Percentiles rank a stretch among this genome's conserved stretches.
phyloP scores from a whole-genome alignment of 805 yeast genomes.

The Starmerella powellii region DNA sequence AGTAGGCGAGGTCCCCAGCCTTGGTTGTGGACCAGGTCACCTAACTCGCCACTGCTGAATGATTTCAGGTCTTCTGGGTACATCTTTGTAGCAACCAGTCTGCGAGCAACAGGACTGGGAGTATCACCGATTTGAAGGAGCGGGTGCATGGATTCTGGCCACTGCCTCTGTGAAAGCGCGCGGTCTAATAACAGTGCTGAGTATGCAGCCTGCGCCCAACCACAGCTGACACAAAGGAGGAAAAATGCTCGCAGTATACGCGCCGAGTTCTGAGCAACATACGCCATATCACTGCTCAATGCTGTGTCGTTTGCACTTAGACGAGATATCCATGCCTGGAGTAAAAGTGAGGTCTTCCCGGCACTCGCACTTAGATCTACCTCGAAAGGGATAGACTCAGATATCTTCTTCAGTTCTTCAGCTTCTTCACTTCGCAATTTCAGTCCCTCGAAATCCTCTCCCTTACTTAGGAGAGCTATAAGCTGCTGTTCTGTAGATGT shows the following conservation, averaged over 20 bases:
- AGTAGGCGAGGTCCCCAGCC: constrained; percentile 57
- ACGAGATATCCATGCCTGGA: constrained; percentile 80
- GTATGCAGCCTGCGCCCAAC: constrained; percentile 79
- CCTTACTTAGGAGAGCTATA: constrained; percentile 74
- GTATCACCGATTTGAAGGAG: constrained; percentile 64
- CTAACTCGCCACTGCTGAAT: constrained; percentile 62
- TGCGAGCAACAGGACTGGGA: constrained; percentile 37
- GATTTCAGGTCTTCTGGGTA: constrained; percentile 59
- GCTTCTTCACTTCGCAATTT: constrained; percentile 82
- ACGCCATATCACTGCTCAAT: constrained; percentile 70
- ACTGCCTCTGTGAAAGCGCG: constrained; percentile 67
- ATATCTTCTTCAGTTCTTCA: constrained; percentile 51
- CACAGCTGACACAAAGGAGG: constrained; percentile 69
- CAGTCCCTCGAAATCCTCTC: constrained; percentile 84
- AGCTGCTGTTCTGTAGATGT: constrained; percentile 86
- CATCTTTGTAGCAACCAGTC: constrained; percentile 41
- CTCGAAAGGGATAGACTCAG: constrained; percentile 32
- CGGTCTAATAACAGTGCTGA: constrained; percentile 72
- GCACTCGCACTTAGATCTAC: constrained; percentile 28
- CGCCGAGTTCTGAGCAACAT: constrained; percentile 90
- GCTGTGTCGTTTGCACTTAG: constrained; percentile 67
- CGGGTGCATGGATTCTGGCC: constrained; percentile 82
- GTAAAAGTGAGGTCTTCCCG: constrained; percentile 74
- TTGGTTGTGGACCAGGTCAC: constrained; percentile 76
- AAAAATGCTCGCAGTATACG: constrained; percentile 88